phyloP scores from a whole-genome alignment of 83 land plant species.

The Picea mariana region DNA sequence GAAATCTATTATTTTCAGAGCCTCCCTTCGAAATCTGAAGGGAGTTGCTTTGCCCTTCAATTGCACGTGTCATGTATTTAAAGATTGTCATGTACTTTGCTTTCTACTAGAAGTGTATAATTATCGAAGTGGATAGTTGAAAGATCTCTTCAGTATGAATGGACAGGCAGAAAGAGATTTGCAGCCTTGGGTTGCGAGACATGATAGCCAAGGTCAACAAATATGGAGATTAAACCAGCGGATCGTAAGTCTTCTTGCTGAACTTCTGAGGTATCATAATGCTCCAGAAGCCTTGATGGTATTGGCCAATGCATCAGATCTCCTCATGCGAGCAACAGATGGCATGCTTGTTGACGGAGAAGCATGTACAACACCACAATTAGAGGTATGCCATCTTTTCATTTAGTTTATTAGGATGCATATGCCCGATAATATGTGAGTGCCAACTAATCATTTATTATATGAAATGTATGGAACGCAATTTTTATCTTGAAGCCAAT shows the following conservation, averaged over 20 bases:
- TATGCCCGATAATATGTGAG: neutral
- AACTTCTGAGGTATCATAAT: slow-evolving; percentile 80
- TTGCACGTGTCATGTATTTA: neutral
- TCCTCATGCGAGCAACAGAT: slow-evolving; percentile 87
- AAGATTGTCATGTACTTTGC: neutral
- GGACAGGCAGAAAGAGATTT: slow-evolving; percentile 84
- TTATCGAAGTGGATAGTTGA: neutral
- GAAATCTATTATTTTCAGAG: neutral
- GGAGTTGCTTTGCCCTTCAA: neutral
- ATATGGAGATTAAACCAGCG: slow-evolving; percentile 85
- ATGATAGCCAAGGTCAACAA: slow-evolving; percentile 58
- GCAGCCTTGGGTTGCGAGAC: slow-evolving; percentile 79
- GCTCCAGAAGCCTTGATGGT: slow-evolving; percentile 66
- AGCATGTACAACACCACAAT: slow-evolving; percentile 85
- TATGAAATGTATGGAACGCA: neutral
- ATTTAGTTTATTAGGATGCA: neutral
- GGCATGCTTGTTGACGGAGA: slow-evolving; percentile 92
- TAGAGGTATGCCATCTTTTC: slow-evolving; percentile 64
- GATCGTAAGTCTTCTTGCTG: slow-evolving; percentile 76
- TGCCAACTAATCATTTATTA: neutral
- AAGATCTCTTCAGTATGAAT: slow-evolving; percentile 8
- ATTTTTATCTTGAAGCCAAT: neutral
- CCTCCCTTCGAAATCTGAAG: neutral
- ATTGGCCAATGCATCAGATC: slow-evolving; percentile 65
- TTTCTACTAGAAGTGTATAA: neutral